phyloP scores from a whole-genome alignment of 306 rosid species.

The Castanopsis chinensis region DNA sequence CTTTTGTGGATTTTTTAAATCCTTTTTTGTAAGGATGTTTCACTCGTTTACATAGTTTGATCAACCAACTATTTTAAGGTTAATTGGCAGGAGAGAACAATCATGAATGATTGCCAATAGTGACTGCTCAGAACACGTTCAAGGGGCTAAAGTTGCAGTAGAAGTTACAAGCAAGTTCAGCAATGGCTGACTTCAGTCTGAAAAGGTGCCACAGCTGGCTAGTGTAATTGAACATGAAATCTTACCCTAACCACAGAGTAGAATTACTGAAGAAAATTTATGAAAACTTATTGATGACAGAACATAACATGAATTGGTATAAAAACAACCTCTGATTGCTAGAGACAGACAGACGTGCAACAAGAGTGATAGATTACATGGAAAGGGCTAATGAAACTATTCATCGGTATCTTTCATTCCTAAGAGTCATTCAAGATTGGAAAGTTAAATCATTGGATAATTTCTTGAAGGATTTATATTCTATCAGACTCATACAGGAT shows the following conservation, averaged over 20 bases:
- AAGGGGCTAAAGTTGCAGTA: slow-evolving; percentile 1
- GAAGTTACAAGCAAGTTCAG: neutral
- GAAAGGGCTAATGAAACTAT: too few species aligned
- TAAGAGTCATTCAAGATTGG: too few species aligned
- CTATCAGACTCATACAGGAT: too few species aligned
- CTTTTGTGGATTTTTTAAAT: too few species aligned
- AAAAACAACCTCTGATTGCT: too few species aligned
- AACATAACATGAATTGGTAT: neutral
- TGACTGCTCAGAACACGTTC: neutral
- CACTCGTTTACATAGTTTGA: neutral
- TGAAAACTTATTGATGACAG: neutral
- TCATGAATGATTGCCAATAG: neutral
- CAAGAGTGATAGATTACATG: too few species aligned
- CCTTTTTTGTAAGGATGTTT: neutral
- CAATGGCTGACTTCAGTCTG: neutral
- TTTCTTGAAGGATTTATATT: too few species aligned
- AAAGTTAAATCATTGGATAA: too few species aligned
- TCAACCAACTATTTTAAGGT: neutral
- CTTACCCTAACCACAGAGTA: neutral
- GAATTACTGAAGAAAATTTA: neutral
- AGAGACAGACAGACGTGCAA: too few species aligned
- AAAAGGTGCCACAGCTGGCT: neutral
- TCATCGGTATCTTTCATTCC: too few species aligned
- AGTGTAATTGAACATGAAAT: neutral
- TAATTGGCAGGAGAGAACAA: neutral